Base-by-base conservation (phyloP, 2,329 filamentous ascomycete species). In the Calonectria fujianensis region DNA sequence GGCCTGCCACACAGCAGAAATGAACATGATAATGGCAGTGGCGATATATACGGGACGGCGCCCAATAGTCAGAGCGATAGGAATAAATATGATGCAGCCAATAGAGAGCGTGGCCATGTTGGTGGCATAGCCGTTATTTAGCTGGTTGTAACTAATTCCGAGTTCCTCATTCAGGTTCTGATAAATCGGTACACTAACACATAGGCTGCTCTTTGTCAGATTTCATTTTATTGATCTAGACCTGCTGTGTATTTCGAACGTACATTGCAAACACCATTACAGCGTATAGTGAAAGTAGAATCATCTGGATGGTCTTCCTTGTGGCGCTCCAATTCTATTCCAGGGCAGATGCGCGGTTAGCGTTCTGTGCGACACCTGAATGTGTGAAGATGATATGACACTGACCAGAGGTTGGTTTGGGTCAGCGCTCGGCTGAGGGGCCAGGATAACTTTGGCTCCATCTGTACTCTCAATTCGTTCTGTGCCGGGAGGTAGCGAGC, bases 21-120 rank as follows among this genome's bases (percentile, higher is more conserved):
- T 82, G 1, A 80, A 76, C 69, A 83, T 70, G 2, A 80, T 35
- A 0, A 77, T 32, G 0, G 73, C 76, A 0, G 82, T 83, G 5
- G 77, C 13, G 2, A 85, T 68, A 27, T 85, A 85, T 0, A 80
- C 72, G 0, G 80, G 78, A 1, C 84, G 79, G 3, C 83, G 80
- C 7, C 83, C 84, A 63, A 83, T 82, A 24, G 81, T 82, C 16
- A 82, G 76, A 0, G 82, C 79, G 32, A 85, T 78, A 3, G 83
- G 84, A 24, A 85, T 79, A 63, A 85, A 83, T 69, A 85, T 70
- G 35, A 84, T 77, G 41, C 83, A 83, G 1, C 82, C 82, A 0
- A 80, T 69, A 1, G 83, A 81, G 4, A 84, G 75, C 2, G 82
- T 80, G 2, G 79, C 81, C 32, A 81, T 79, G 37, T 82, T 81